Base-by-base conservation (phyloP, 225 moss, liverwort and hornwort genomes). In the Ulota crispa region DNA sequence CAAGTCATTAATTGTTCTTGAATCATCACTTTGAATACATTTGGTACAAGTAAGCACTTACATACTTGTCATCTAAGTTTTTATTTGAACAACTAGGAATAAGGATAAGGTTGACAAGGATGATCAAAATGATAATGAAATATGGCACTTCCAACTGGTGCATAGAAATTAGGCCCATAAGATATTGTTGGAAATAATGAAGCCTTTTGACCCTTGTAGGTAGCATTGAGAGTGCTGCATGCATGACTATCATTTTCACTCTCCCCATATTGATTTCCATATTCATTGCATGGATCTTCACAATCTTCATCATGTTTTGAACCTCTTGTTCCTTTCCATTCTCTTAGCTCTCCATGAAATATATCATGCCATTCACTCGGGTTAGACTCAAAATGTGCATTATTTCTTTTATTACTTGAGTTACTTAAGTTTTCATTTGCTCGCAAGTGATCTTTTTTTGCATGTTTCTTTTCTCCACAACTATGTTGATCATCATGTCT, bases 101-200 rank as follows among this genome's bases (percentile, higher is more conserved):
- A 75, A 19, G 6, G 18, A 20, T 20, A 75, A 24, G 19, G 0
- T 19, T 75, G 26, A 26, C 30, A 67, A 43, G 68, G 68, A 55
- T 45, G 59, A 14, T 59, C 67, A 68, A 82, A 82, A 47, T 82
- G 57, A 0, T 82, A 82, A 59, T 82, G 75, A 19, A 82, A 75
- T 45, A 47, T 26, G 24, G 12, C 14, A 59, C 24, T 75, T 68
- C 75, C 59, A 32, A 60, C 9, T 59, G 81, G 81, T 0, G 81
- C 81, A 27, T 59, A 82, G 68, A 75, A 82, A n/a, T 82, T 82
- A 13, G 81, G 81, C 2, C 81, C 81, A 59, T 75, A 82, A 19
- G 81, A 82, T 47, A 68, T 81, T 10, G 18, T 75, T 59, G 81
- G 81, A 75, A 82, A 82, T 11, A 75, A 9, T 23, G 81, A 82